Base-by-base conservation (phyloP, 139 green algal species). In the Chlamydomonas sp. region DNA sequence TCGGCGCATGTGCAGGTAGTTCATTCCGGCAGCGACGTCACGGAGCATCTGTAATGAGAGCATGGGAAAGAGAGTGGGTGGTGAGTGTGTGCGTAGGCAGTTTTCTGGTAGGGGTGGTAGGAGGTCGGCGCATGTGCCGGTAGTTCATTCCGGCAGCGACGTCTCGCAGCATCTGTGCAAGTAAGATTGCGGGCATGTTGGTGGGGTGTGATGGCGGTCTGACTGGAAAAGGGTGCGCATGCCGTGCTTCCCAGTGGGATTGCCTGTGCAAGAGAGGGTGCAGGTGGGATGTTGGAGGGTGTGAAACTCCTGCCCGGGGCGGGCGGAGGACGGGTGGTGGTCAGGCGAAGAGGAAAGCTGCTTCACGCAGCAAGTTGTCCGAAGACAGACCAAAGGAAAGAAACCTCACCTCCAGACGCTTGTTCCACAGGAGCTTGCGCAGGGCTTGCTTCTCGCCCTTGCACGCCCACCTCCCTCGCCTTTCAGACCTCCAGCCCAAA, bases 1-100 rank as follows among this genome's bases (percentile, higher is more conserved):
- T 29, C 54, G 77, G 68, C 83, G 85, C n/a, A 67, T 82, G 79
- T 97, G 91, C 72, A 97, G 82, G 73, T 95, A 95, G 37, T 86
- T 70, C 84, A 93, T 92, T 63, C 67, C 64, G n/a, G n/a, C n/a
- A n/a, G n/a, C n/a, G n/a, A n/a, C n/a, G n/a, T 81, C 75, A 1
- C 72, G 65, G 65, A 86, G 61, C 43, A 54, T 54, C 59, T 65
- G n/a, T 76, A 29, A 84, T 73, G 63, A 82, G 64, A 60, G 31
- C 13, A 5, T 10, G 13, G 31, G 13, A 54, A 54, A n/a, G n/a
- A n/a, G n/a, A n/a, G n/a, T n/a, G 8, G 49, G n/a, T n/a, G n/a
- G n/a, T n/a, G n/a, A n/a, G 16, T 6, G 29, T 61, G 50, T 20
- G 50, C 31, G 20, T 6, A 61, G 31, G 29, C 50, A 61, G 6